These are phyloP conservation scores for Cladochytrium tenue DNA, from an alignment of 371 early-diverging fungal genomes.

Conservation along the genomic window DNA sequence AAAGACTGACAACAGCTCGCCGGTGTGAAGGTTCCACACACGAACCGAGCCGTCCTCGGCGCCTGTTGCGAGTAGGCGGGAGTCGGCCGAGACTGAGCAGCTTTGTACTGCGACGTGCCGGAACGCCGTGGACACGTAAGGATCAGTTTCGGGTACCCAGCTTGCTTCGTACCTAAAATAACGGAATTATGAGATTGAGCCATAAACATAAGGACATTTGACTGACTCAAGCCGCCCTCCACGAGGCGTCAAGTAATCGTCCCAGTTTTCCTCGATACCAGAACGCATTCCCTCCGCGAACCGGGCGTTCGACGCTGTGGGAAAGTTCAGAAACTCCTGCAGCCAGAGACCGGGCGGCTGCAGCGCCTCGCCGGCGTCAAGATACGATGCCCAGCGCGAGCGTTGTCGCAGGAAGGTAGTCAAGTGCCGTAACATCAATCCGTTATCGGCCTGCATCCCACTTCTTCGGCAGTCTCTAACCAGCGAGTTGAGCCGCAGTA, in stretches of 20 bases:
- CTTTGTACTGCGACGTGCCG: slow-evolving; percentile 22
- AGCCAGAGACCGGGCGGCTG: slow-evolving; percentile 25
- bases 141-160: slow-evolving; percentile 20
- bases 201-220: background rate
- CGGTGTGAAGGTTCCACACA: slow-evolving; percentile 23
- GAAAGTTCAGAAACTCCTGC: slow-evolving; percentile 27
- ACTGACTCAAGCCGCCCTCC: slow-evolving; percentile 22
- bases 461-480: slow-evolving; percentile 15
- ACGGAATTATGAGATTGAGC: background rate
- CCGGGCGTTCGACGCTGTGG: slow-evolving; percentile 5
- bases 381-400: slow-evolving; percentile 1
- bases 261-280: slow-evolving; percentile 18
- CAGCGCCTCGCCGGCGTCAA: slow-evolving; percentile 9
- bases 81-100: slow-evolving; percentile 18
- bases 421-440: slow-evolving; percentile 15
- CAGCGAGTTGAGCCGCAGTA: slow-evolving; percentile 12
- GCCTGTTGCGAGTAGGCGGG: slow-evolving; percentile 23
- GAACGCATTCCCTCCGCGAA: slow-evolving; percentile 18
- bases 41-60: slow-evolving; percentile 22
- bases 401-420: slow-evolving; percentile 21
- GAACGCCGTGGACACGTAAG: slow-evolving; percentile 19
- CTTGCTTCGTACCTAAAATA: slow-evolving; percentile 12
- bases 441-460: too few species aligned
- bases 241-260: slow-evolving; percentile 3
- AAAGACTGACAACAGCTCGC: slow-evolving; percentile 22